phyloP scores from a whole-genome alignment of 129 eudicot species.

The Logfia minima region DNA sequence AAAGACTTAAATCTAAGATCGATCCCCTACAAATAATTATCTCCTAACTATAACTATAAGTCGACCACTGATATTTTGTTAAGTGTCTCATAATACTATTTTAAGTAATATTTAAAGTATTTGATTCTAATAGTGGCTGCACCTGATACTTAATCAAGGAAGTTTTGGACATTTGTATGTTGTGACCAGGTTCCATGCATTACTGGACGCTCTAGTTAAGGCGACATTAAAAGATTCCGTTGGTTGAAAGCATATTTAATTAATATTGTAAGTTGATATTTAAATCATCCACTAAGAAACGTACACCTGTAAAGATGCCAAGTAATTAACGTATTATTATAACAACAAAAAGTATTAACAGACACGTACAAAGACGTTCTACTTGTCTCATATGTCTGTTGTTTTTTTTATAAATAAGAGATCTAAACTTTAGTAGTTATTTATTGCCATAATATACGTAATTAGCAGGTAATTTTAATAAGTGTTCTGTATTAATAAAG shows the following conservation, averaged over 20 bases:
- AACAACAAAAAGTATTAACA: background rate
- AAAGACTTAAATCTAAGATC: too few species aligned
- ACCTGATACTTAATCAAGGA: background rate
- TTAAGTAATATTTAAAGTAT: background rate
- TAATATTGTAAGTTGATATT: background rate
- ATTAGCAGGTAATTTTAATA: too few species aligned
- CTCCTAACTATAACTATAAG: background rate
- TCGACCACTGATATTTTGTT: background rate
- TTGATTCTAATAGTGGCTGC: background rate
- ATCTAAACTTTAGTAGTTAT: too few species aligned
- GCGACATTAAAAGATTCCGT: slow-evolving; percentile 13
- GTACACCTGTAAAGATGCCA: slow-evolving; percentile 9
- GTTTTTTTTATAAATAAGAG: too few species aligned
- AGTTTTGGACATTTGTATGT: slow-evolving; percentile 6
- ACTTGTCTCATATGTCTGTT: background rate
- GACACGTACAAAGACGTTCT: background rate
- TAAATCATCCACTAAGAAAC: background rate
- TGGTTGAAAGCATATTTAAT: background rate
- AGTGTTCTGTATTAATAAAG: too few species aligned
- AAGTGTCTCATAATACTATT: background rate
- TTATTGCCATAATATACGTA: too few species aligned
- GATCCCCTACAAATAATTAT: too few species aligned
- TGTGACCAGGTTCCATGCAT: slow-evolving; percentile 11
- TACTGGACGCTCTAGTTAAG: slow-evolving; percentile 3
- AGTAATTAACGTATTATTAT: background rate